phyloP scores from a whole-genome alignment of 805 yeast species.

The Priceomyces melissophilus region DNA sequence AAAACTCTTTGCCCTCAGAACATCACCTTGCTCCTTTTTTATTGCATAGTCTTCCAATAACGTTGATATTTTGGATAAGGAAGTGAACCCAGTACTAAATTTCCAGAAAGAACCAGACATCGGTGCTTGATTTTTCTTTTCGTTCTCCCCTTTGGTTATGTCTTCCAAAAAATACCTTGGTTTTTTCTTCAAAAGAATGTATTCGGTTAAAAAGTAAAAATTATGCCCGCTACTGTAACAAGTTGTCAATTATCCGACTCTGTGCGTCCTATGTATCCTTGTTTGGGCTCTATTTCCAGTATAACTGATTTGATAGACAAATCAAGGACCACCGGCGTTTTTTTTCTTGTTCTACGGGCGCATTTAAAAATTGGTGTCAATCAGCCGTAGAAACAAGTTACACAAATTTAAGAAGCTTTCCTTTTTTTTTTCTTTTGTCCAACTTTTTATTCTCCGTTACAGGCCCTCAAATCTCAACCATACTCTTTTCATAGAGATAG shows the following conservation, averaged over 20 bases:
- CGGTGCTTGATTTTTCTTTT: neutral
- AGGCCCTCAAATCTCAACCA: too few species aligned
- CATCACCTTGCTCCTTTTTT: slow-evolving; percentile 16
- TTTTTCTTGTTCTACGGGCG: too few species aligned
- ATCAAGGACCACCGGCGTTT: neutral
- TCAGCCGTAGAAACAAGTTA: too few species aligned
- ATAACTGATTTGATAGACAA: slow-evolving; percentile 1
- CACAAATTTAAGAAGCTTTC: too few species aligned
- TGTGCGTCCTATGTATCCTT: slow-evolving; percentile 1
- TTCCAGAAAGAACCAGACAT: slow-evolving; percentile 51
- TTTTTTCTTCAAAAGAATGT: slow-evolving; percentile 1
- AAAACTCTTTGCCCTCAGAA: slow-evolving; percentile 14
- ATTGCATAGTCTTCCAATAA: slow-evolving; percentile 33
- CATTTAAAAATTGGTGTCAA: too few species aligned
- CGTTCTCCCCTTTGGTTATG: too few species aligned
- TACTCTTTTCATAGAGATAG: too few species aligned
- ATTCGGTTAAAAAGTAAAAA: slow-evolving; percentile 1
- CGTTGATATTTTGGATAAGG: slow-evolving; percentile 38
- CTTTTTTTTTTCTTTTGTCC: too few species aligned
- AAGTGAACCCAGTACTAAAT: slow-evolving; percentile 44
- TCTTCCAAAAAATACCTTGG: neutral
- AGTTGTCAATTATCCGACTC: slow-evolving; percentile 2
- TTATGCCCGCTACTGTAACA: neutral
- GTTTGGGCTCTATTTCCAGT: slow-evolving; percentile 4
- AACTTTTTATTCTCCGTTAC: too few species aligned